Evolutionary conservation across 352 stramenopile species (phyloP).

Genomic region (Phytophthora pini): DNA sequence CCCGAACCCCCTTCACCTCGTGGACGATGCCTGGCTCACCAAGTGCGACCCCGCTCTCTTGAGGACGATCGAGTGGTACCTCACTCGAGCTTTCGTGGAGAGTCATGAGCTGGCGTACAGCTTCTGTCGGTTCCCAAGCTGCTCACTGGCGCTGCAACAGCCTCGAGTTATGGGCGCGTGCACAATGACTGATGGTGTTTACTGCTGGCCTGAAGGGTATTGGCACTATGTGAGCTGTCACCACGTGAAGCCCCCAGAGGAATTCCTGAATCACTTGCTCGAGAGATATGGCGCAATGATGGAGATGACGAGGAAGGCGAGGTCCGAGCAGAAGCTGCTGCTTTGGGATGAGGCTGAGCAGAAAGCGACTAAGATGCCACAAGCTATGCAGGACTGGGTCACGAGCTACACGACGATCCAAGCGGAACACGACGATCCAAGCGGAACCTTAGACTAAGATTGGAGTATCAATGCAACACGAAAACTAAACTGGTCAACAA

Average conservation of each 20-base stretch:
- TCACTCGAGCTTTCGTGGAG: conserved; percentile 71
- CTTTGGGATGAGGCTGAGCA: conserved; percentile 61
- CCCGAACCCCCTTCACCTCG: conserved; percentile 54
- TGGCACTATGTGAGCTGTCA: conserved; percentile 77
- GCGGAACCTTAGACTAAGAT: conserved; percentile 1
- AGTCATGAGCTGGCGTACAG: conserved; percentile 86
- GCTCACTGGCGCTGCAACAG: conserved; percentile 37
- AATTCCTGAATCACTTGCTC: conserved; percentile 66
- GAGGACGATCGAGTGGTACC: conserved; percentile 60
- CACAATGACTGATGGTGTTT: conserved; percentile 78
- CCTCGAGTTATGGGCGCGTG: conserved; percentile 73
- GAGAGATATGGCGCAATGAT: conserved; percentile 41
- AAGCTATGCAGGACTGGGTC: conserved; percentile 75
- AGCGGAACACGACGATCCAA: conserved; percentile 48
- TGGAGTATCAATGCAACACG: too few relatives aligned
- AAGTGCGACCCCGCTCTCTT: conserved; percentile 16
- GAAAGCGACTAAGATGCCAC: conserved; percentile 49
- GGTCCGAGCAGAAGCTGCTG: conserved; percentile 38
- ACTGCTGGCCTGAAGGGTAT: conserved; percentile 82
- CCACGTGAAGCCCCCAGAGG: conserved; percentile 63
- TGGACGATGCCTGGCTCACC: conserved; percentile 61
- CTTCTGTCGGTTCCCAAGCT: conserved; percentile 74
- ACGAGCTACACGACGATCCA: conserved; percentile 61
- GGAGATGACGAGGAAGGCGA: conserved; percentile 35
- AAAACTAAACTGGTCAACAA: too few relatives aligned